Evolutionary conservation across 2,329 filamentous ascomycete species (phyloP).

Genomic region (Neoascochyta sp.): DNA sequence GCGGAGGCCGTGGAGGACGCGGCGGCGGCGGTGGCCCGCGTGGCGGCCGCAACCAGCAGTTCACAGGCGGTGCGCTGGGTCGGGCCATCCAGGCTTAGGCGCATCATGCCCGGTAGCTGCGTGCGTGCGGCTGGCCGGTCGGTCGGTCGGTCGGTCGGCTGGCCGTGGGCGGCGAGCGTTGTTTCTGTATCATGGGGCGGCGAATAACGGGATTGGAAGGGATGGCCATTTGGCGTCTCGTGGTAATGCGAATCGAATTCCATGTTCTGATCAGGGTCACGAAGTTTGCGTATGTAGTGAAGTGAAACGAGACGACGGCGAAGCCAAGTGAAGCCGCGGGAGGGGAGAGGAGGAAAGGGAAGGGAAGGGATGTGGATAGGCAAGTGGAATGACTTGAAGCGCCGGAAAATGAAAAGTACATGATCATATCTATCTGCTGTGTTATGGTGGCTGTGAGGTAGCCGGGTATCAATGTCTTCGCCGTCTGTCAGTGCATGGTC

Average conservation of each 20-base stretch:
- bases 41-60: slow-evolving; percentile 67
- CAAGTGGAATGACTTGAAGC: too few species aligned
- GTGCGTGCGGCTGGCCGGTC: background rate
- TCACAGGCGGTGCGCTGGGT: slow-evolving; percentile 76
- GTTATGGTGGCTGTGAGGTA: background rate
- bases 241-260: background rate
- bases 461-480: too few species aligned
- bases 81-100: slow-evolving; percentile 49
- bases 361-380: too few species aligned
- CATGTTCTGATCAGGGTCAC: background rate
- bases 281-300: background rate
- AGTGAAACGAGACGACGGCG: too few species aligned
- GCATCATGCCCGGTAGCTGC: background rate
- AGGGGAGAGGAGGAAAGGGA: too few species aligned
- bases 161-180: too few species aligned
- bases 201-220: background rate
- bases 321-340: too few species aligned
- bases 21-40: slow-evolving; percentile 59
- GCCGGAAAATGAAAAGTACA: background rate
- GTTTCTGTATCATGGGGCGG: too few species aligned
- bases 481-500: too few species aligned
- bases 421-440: background rate
- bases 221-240: background rate
- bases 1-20: slow-evolving; percentile 57
- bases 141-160: too few species aligned